A percentile compares a stretch with the other conserved stretches of the same genome.
These are phyloP conservation scores for Jamesozyma rosinii DNA, from an alignment of 805 yeast species.

Conservation along the genomic window DNA sequence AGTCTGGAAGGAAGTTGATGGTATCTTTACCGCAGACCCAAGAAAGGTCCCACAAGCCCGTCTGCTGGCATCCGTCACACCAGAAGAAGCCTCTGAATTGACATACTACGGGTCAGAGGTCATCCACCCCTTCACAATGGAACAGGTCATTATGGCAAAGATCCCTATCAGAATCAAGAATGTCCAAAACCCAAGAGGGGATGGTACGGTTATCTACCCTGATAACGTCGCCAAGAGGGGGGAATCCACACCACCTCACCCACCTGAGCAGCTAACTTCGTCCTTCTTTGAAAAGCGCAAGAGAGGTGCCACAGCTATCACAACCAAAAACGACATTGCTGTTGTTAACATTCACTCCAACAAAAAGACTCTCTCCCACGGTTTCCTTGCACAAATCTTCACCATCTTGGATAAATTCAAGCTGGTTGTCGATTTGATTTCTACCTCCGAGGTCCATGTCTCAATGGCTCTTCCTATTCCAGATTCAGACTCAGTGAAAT, in stretches of 20 bases:
- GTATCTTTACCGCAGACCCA: constrained; percentile 97
- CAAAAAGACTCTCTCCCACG: constrained; percentile 85
- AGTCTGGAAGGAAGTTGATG: constrained; percentile 98
- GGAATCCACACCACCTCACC: constrained; percentile 88
- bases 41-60: constrained; percentile 88
- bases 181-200: constrained; percentile 87
- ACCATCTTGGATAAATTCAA: constrained; percentile 73
- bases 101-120: constrained; percentile 97
- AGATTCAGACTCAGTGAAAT: constrained; percentile 47
- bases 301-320: constrained; percentile 87
- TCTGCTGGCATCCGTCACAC: constrained; percentile 78
- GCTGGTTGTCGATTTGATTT: constrained; percentile 88
- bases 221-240: constrained; percentile 80
- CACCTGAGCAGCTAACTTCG: constrained; percentile 61
- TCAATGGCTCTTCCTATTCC: constrained; percentile 92
- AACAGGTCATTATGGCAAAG: constrained; percentile 90
- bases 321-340: constrained; percentile 85
- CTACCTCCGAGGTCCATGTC: constrained; percentile 95
- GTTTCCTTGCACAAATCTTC: constrained; percentile 86
- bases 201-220: constrained; percentile 90
- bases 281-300: constrained; percentile 37
- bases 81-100: constrained; percentile 97
- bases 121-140: constrained; percentile 98
- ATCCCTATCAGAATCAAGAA: constrained; percentile 95
- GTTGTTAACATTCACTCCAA: constrained; percentile 91